These are phyloP conservation scores for Pseudocercospora cruenta DNA, from an alignment of 2,329 filamentous ascomycete genomes.

Conservation along the genomic window DNA sequence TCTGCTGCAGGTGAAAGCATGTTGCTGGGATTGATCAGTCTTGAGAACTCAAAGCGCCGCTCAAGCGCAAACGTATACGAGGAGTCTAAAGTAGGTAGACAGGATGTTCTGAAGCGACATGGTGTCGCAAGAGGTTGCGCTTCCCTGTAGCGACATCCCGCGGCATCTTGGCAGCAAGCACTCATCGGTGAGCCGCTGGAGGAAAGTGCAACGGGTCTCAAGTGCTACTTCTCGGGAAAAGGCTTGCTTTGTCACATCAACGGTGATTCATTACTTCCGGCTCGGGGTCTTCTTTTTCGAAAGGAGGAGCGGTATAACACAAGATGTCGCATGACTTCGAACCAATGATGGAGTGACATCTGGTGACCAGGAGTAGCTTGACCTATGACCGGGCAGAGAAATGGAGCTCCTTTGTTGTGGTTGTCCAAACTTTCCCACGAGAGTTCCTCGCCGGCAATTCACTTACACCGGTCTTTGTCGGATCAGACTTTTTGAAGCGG, in stretches of 20 bases:
- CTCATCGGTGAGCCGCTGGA: background rate
- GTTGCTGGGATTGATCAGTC: background rate
- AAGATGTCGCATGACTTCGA: background rate
- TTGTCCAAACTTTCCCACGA: background rate
- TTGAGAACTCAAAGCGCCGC: background rate
- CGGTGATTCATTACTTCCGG: background rate
- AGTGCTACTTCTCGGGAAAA: background rate
- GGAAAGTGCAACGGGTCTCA: background rate
- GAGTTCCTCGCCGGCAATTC: no score
- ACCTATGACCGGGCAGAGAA: background rate
- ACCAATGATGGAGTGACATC: background rate
- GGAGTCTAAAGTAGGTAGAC: background rate
- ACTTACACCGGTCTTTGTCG: background rate
- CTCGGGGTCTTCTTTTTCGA: background rate
- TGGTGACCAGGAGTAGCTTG: background rate
- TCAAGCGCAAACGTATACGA: background rate
- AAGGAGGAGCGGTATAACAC: background rate
- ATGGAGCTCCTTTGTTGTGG: background rate
- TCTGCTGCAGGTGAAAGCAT: slow-evolving; percentile 13
- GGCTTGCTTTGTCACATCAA: background rate
- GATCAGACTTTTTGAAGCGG: background rate
- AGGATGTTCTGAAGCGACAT: background rate
- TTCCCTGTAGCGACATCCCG: background rate
- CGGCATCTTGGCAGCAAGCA: background rate
- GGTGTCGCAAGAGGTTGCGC: background rate